These are phyloP conservation scores for Nothophytophthora sp. DNA, from an alignment of 352 stramenopile species.

Conservation along the genomic window DNA sequence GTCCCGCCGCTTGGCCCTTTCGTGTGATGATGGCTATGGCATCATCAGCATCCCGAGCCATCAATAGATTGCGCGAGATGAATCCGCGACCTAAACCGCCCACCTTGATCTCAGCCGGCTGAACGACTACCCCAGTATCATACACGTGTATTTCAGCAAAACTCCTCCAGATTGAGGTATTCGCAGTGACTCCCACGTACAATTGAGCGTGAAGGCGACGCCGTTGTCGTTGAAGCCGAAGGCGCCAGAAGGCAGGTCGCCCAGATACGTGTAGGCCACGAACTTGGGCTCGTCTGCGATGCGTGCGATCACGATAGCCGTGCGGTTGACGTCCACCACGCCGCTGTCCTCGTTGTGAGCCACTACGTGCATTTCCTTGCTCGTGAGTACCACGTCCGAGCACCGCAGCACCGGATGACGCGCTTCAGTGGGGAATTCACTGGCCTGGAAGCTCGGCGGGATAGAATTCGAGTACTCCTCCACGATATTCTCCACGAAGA, in stretches of 20 bases:
- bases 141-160: not conserved
- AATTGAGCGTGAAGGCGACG: conserved; percentile 80
- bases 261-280: conserved; percentile 73
- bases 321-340: conserved; percentile 57
- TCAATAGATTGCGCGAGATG: conserved; percentile 63
- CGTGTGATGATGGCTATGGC: conserved; percentile 57
- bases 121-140: conserved; percentile 41
- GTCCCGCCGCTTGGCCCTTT: conserved; percentile 51
- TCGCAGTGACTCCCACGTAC: no score
- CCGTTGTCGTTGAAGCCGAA: conserved; percentile 75
- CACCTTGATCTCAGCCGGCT: conserved; percentile 60
- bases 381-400: conserved; percentile 70
- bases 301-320: conserved; percentile 59
- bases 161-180: no score
- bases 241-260: conserved; percentile 66
- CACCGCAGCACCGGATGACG: conserved; percentile 48
- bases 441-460: conserved; percentile 33
- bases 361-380: conserved; percentile 41
- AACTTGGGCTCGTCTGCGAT: conserved; percentile 58
- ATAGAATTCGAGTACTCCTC: conserved; percentile 75
- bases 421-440: conserved; percentile 10
- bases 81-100: conserved; percentile 68
- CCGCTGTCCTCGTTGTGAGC: conserved; percentile 75
- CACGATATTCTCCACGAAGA: conserved; percentile 78
- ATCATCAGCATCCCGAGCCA: conserved; percentile 39